Evolutionary conservation across 1,284 basidiomycete species (phyloP), one percentile per base, ranked within the genome.

Genomic region (Pisolithus thermaeus): DNA sequence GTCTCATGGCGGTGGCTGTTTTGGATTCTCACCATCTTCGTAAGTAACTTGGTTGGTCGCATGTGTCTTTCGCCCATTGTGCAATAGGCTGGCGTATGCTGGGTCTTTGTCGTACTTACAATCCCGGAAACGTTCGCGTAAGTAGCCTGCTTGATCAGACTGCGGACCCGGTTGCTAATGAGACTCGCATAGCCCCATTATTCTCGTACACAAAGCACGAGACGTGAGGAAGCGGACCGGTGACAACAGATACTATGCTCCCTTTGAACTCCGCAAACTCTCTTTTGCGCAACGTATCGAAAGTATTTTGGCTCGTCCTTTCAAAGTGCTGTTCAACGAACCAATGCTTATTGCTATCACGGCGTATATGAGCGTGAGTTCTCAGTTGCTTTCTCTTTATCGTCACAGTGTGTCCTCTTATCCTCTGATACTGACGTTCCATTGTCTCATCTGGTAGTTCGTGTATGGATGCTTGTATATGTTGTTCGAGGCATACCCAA

Each of bases 271-370:
- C 7, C 55, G 71, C n/a, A 63, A 70, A 30, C 60, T 72, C 36
- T 68, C 70, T 9, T 52, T 76, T n/a, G 63, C 72, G 8, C 62
- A 73, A 42, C 71, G 72, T 18, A 32, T 80, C 1, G 73, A 83
- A 58, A 61, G 67, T 44, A 76, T 81, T 2, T 58, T 87, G 32
- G 71, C 73, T 60, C 73, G 81, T 62, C 89, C 83, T 0, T 91
- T 83, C 70, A 74, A 77, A 58, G 78, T 88, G 56, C 74, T 92
- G 32, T 74, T 81, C 52, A 70, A 71, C n/a, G 91, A 93, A 63
- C 90, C 90, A 0, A 90, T 92, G 80, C 70, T 93, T 7, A 67
- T 87, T 8, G 78, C 81, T 9, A 69, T 87, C 40, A 90, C 87
- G 0, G 39, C 83, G 7, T 92, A 90, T 69, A 74, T 80, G 72